A percentile compares a stretch with the other conserved stretches of the same genome.
phyloP scores from a whole-genome alignment of 2,329 filamentous ascomycete genomes.

The Ophiostoma quercus region DNA sequence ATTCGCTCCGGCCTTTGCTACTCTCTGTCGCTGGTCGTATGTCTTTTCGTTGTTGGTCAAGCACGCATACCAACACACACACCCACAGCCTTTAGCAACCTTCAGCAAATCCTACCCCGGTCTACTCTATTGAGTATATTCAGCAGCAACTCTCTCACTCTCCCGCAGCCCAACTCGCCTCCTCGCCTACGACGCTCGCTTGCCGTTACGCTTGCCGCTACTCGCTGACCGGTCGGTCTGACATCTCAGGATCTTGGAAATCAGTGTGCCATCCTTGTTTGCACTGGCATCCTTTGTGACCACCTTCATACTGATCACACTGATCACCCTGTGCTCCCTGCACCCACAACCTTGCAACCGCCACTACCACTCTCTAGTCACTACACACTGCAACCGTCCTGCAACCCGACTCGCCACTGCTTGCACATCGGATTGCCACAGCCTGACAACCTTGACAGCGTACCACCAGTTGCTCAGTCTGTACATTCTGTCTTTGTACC shows the following conservation, averaged over 20 bases:
- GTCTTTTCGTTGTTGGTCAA: too few species aligned
- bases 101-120: too few species aligned
- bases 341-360: too few species aligned
- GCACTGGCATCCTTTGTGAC: neutral
- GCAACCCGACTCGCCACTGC: neutral
- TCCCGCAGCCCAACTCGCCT: neutral
- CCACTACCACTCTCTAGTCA: neutral
- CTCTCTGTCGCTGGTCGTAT: too few species aligned
- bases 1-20: too few species aligned
- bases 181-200: neutral
- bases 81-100: too few species aligned
- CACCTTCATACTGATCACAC: neutral
- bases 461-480: neutral
- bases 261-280: neutral
- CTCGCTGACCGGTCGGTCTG: neutral
- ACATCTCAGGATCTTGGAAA: neutral
- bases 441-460: constrained; percentile 11
- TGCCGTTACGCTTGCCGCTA: neutral
- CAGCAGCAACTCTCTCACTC: too few species aligned
- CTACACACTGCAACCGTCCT: neutral
- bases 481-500: neutral
- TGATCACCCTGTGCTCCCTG: too few species aligned
- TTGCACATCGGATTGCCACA: neutral
- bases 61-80: too few species aligned
- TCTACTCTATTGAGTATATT: too few species aligned